Conservation (phyloP, 208 protist genomes). For the Wallacemonas sp. region DNA sequence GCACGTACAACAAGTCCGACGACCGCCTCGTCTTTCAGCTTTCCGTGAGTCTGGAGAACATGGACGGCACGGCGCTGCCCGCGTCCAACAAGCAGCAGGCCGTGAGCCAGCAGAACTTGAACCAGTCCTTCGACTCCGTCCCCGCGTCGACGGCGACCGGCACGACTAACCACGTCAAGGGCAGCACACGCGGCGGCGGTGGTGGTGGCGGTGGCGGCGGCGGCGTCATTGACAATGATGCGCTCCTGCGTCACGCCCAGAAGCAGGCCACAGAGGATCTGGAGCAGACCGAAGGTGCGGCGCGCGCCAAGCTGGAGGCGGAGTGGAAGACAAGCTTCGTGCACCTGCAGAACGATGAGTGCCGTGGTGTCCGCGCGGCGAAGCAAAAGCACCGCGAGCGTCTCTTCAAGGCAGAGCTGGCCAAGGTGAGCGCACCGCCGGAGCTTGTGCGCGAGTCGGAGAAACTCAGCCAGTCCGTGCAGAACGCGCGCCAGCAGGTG, state of each 20-base stretch:
- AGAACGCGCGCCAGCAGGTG: conserved; percentile 49
- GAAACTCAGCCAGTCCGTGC: conserved; percentile 49
- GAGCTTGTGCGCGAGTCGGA: conserved; percentile 69
- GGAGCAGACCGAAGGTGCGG: conserved; percentile 26
- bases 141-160: conserved; percentile 5
- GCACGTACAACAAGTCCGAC: conserved; percentile 67
- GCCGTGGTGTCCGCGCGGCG: conserved; percentile 46
- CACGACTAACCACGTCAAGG: conserved; percentile 15
- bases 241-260: conserved; percentile 4
- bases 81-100: conserved; percentile 23
- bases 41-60: conserved; percentile 39
- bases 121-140: conserved; percentile 17
- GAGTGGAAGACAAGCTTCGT: conserved; percentile 18
- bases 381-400: conserved; percentile 58
- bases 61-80: conserved; percentile 34
- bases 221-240: conserved; percentile 2
- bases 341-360: conserved; percentile 53
- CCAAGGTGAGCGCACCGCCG: conserved; percentile 60
- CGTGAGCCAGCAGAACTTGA: background rate
- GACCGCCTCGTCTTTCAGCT: conserved; percentile 79
- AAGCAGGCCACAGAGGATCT: conserved; percentile 21
- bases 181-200: conserved; percentile 1
- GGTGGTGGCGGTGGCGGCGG: conserved; percentile 22
- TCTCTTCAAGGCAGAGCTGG: conserved; percentile 59
- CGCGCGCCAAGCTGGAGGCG: conserved; percentile 23